Evolutionary conservation across 1,284 basidiomycete genomes (phyloP).

Genomic region (Cryptococcus neoformans): DNA sequence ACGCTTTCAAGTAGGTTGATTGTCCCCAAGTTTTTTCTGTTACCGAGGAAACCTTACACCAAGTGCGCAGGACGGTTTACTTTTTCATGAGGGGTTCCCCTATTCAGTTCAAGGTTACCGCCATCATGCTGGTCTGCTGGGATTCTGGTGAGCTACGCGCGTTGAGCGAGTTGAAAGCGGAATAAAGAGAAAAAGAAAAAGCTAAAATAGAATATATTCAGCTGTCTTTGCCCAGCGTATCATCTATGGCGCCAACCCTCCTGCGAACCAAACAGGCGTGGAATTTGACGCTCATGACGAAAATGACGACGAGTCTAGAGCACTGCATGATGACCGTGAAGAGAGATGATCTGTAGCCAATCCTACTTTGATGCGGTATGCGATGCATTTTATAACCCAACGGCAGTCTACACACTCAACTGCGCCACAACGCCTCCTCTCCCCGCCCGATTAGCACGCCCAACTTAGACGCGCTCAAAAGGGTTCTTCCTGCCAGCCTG

Average conservation of each 20-base stretch:
- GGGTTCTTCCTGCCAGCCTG: conserved; percentile 11
- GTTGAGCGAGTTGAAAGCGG: neutral
- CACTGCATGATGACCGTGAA: conserved; percentile 9
- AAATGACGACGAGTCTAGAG: conserved; percentile 9
- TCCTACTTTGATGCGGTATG: too few species aligned
- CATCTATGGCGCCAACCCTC: conserved; percentile 36
- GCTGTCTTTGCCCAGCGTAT: conserved; percentile 39
- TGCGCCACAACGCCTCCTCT: too few species aligned
- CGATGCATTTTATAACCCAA: too few species aligned
- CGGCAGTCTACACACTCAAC: too few species aligned
- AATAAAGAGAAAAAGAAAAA: too few species aligned
- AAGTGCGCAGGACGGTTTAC: too few species aligned
- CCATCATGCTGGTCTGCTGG: conserved; percentile 47
- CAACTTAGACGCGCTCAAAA: conserved; percentile 1
- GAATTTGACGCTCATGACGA: neutral
- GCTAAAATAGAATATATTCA: conserved; percentile 1
- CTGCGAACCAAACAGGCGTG: conserved; percentile 7
- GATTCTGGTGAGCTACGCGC: conserved; percentile 33
- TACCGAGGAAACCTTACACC: too few species aligned
- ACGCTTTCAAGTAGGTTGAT: conserved; percentile 45
- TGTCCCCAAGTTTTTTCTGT: neutral
- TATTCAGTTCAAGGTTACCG: conserved; percentile 52
- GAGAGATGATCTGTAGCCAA: too few species aligned
- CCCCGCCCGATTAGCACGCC: too few species aligned
- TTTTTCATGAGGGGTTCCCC: conserved; percentile 29